These are phyloP conservation scores for Volutella citrinella DNA, from an alignment of 2,329 filamentous ascomycete genomes.

Conservation along the genomic window DNA sequence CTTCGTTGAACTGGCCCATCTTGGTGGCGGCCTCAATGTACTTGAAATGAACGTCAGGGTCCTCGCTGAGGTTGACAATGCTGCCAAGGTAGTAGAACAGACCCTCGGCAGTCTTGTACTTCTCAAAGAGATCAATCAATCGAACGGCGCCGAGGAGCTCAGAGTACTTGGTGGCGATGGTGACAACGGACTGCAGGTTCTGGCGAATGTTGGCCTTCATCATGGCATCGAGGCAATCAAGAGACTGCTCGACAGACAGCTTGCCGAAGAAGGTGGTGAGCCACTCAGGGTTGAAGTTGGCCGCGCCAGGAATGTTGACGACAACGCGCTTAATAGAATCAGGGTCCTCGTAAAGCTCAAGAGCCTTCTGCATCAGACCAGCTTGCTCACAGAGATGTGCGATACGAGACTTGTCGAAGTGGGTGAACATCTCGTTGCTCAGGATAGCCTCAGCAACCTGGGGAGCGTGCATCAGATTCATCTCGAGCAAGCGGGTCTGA, in stretches of 20 bases:
- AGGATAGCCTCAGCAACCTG: slow-evolving; percentile 98
- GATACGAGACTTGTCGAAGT: slow-evolving; percentile 90
- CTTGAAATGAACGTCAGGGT: slow-evolving; percentile 96
- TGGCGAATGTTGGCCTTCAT: slow-evolving; percentile 94
- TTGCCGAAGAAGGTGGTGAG: slow-evolving; percentile 89
- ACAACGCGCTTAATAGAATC: slow-evolving; percentile 86
- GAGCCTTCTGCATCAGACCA: slow-evolving; percentile 77
- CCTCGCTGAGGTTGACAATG: slow-evolving; percentile 95
- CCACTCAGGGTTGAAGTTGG: slow-evolving; percentile 90
- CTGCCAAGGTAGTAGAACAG: slow-evolving; percentile 98
- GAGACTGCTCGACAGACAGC: slow-evolving; percentile 89
- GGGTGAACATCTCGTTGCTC: slow-evolving; percentile 96
- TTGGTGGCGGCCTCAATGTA: slow-evolving; percentile 96
- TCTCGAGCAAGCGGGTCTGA: slow-evolving; percentile 92
- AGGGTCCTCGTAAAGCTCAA: slow-evolving; percentile 94
- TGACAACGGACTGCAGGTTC: slow-evolving; percentile 91
- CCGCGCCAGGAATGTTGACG: slow-evolving; percentile 74
- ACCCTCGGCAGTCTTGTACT: slow-evolving; percentile 95
- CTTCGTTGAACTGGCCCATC: slow-evolving; percentile 91
- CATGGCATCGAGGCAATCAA: slow-evolving; percentile 96
- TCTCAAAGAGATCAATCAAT: slow-evolving; percentile 92
- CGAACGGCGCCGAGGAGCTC: slow-evolving; percentile 85
- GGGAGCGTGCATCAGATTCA: slow-evolving; percentile 95
- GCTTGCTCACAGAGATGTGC: slow-evolving; percentile 91
- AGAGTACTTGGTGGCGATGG: slow-evolving; percentile 96